Evolutionary conservation across 805 yeast genomes (phyloP), one percentile per base, ranked within the genome.

Genomic region (Cephaloascus albidus): DNA sequence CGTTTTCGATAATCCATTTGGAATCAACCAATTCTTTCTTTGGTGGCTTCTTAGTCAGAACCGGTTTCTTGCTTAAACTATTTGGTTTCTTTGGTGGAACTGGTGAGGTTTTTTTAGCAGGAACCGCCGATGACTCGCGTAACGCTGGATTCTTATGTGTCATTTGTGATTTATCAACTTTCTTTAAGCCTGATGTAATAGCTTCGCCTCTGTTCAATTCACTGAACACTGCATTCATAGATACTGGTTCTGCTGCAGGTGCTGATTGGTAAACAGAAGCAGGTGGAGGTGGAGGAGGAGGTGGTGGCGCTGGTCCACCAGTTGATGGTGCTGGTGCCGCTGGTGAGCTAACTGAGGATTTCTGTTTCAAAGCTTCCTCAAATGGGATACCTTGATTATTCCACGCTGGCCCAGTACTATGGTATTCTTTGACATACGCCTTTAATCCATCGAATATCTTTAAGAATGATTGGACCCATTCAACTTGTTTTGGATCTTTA

Each of bases 161-260:
- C 88, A 85, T 86, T 61, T 88, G 85, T 6, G 94, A 81, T 65
- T 79, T 86, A 49, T 89, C 97, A 32, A 90, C 97, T 58, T 90
- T 90, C 57, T 83, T 87, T 48, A 93, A 75, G 12, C 88, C 85
- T 28, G 88, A 68, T 2, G 97, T 89, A 52, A 93, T 82, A 36
- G 63, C 65, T 48, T 80, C 85, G 43, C 99, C 99, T 64, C 81
- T 73, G 63, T 81, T 88, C 47, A 93, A 68, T 48, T 85, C 94
- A n/a, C 85, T 81, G 59, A 93, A 93, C 12, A 93, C 96, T 2
- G 97, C 97, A 48, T 70, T 72, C 66, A 90, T 76, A 33, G 95
- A 93, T 35, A 61, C 63, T 40, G 44, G 55, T 40, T 43, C 50
- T 0, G 63, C 40, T 15, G 58, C 42, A 17, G 58, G 51, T 8